Evolutionary conservation across 805 yeast genomes (phyloP).

Genomic region (Candida hungchunana): DNA sequence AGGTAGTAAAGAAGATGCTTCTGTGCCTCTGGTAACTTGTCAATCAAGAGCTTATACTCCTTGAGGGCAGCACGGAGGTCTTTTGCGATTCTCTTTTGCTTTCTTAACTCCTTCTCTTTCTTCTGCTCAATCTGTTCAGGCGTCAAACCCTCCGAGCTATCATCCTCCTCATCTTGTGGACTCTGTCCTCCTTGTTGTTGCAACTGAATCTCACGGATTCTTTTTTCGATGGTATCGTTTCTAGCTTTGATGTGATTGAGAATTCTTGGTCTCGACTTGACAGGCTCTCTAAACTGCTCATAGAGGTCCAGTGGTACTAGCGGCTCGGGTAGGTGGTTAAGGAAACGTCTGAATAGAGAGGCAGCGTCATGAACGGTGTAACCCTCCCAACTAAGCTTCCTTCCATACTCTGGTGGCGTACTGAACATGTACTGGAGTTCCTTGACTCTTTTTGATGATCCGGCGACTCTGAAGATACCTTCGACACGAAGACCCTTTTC

Average conservation of each 20-base stretch:
- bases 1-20: conserved; percentile 82
- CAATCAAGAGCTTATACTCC: conserved; percentile 66
- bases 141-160: conserved; percentile 11
- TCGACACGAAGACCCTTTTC: conserved; percentile 73
- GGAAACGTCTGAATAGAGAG: conserved; percentile 76
- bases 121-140: conserved; percentile 27
- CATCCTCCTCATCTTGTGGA: conserved; percentile 11
- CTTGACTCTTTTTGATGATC: conserved; percentile 82
- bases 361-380: conserved; percentile 97
- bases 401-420: conserved; percentile 85
- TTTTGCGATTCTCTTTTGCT: conserved; percentile 49
- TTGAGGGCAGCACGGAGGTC: conserved; percentile 67
- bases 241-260: conserved; percentile 61
- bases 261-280: conserved; percentile 58
- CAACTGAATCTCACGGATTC: conserved; percentile 29
- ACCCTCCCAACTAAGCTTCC: conserved; percentile 82
- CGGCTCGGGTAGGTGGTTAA: conserved; percentile 90
- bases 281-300: conserved; percentile 74
- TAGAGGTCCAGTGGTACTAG: conserved; percentile 76
- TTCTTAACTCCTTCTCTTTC: conserved; percentile 34
- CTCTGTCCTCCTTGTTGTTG: conserved; percentile 12
- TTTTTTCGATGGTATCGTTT: conserved; percentile 39
- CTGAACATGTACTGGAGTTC: conserved; percentile 82
- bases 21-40: conserved; percentile 68
- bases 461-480: conserved; percentile 92